Base-by-base conservation (phyloP, 148 eudicot species). In the Talinum fruticosum region DNA sequence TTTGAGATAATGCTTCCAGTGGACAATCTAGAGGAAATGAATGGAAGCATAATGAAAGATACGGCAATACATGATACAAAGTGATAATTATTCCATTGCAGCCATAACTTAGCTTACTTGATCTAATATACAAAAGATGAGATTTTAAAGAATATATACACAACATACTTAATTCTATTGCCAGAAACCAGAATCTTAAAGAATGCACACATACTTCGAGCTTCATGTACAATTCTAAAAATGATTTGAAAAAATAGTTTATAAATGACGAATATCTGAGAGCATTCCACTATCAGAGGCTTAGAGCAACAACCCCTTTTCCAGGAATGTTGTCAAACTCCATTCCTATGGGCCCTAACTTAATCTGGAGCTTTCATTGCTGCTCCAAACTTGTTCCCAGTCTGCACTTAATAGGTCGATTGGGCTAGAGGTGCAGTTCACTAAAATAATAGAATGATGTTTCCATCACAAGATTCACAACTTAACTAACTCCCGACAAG, bases 1-100 rank as follows among this genome's bases (percentile, higher is more conserved):
- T 88, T 87, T 91, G 74, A 95, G 89, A 82, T 89, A 91, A 86
- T 88, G 94, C 88, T 83, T 89, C 99, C 99, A 95, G 76, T 95
- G 97, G 69, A 95, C 97, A 88, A 95, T 95, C 99, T 95, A 82
- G 69, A 75, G 86, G 57, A 69, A 64, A 73, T 57, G 16, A 64
- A 71, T 66, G 66, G 29, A 47, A 45, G 34, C 15, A 38, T 41
- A 44, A 71, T 24, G 64, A 62, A 29, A 51, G 13, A 70, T 2
- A 18, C 15, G 73, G 36, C 26, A 69, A 70, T 33, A 64, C 34
- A 38, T 26, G 51, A 23, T 45, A 53, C 35, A 75, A 74, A 41
- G 16, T 14, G 61, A 28, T 79, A 75, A 45, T 69, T 47, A 35
- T 69, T 69, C 23, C 66, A 32, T 7, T 72, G 64, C 62, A n/a